Evolutionary conservation across 164 flowering plant species (phyloP), one percentile per base, ranked within the genome.

Genomic region (Chloranthus sessilifolius): DNA sequence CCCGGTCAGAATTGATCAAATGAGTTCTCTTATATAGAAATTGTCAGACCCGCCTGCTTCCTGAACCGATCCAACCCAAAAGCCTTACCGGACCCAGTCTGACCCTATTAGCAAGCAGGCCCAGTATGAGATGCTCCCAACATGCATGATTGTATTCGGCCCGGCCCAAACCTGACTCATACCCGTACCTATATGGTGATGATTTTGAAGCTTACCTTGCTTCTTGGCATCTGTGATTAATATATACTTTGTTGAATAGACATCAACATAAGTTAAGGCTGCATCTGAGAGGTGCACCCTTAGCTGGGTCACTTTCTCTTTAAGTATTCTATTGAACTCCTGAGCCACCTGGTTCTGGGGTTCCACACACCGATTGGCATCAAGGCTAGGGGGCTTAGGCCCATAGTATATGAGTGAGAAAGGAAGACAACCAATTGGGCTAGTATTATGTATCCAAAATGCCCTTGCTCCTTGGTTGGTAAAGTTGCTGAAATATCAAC

Each of bases 371-470:
- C 96, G 90, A 35, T 40, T 33, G 37, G 43, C 39, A 26, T 88
- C 95, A 14, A 74, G 35, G 47, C 66, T 69, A 2, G 52, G 61
- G 1, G 74, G 50, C 44, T 63, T 68, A 1, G 48, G 38, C 20
- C 34, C 49, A 53, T 66, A 47, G 37, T 65, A 69, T 19, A 71
- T 62, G 1, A 67, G 50, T 22, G 16, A 54, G 36, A 68, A 71
- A 0, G 96, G 88, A 57, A 84, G 61, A 65, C 92, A 88, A 1
- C 96, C 92, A 4, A 79, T 45, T 9, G 92, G 92, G 2, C 88
- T 88, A 0, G 92, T 82, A 58, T 82, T 87, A 39, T 87, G 96
- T 20, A 84, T 56, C 92, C 92, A 83, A 50, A 87, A 83, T 2
- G 35, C 27, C 44, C 83, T 75, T 53, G 81, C 91, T 28, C 89